Conservation (phyloP, 495 filamentous ascomycete genomes). For the Tuber umbilicatum region DNA sequence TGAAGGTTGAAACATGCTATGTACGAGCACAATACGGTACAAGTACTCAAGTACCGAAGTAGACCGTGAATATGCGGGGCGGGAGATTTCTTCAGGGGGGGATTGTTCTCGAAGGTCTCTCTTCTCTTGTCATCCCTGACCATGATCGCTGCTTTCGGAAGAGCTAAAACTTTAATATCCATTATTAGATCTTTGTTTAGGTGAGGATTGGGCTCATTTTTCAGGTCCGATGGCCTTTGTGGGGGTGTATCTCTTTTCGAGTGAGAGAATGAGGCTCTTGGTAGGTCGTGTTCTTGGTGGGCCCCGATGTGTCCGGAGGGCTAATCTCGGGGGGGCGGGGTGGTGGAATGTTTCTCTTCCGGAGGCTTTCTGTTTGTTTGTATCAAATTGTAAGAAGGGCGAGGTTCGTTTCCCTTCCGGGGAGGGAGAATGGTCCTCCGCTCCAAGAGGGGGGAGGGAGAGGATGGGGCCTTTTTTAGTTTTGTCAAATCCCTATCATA, state of each 20-base stretch:
- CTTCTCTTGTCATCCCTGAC: background rate
- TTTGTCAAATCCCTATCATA: too few relatives aligned
- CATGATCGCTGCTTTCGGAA: background rate
- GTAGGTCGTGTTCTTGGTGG: background rate
- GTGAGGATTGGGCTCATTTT: background rate
- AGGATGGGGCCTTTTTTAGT: background rate
- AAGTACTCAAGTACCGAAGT: too few relatives aligned
- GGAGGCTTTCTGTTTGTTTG: background rate
- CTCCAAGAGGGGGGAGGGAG: background rate
- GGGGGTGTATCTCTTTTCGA: background rate
- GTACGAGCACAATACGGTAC: too few relatives aligned
- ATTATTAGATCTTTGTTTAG: background rate
- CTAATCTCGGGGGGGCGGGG: background rate
- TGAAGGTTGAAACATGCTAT: background rate
- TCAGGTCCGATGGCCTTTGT: background rate
- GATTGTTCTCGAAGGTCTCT: conserved; percentile 1
- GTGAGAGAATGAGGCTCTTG: background rate
- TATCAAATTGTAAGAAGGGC: background rate
- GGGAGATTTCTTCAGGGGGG: background rate
- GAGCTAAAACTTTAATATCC: background rate
- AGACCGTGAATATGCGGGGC: background rate
- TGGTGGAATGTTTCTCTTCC: background rate
- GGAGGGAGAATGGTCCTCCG: background rate
- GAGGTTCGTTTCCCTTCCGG: background rate
- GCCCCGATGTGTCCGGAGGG: background rate